Base-by-base conservation (phyloP, 106 monocot species). In the Phalaenopsis aphrodite region DNA sequence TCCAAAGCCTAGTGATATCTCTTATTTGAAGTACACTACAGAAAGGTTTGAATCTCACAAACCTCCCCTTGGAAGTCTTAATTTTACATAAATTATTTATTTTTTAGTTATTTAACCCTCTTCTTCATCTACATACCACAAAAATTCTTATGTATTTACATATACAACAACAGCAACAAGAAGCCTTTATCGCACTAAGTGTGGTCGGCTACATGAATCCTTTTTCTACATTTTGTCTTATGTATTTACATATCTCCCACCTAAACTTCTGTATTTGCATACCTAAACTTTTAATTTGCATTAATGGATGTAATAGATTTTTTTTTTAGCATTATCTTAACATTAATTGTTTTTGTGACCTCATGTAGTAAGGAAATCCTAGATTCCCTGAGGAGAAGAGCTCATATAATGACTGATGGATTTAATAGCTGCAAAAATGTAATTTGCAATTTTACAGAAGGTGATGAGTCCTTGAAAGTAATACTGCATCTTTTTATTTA, bases 401-500 rank as follows among this genome's bases (percentile, higher is more conserved):
- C 99, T 47, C 94, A 72, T 46, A 82, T 99, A 73, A 95, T 99
- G 99, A 95, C 99, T 15, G 93, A 99, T 85, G 99, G 99, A 49
- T 99, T 99, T 75, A 99, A 99, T 79, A 99, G 93, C 80, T 99
- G 99, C 88, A 93, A 80, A 88, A 99, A 99, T 81, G 95, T 99
- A 1, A 87, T 93, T 72, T 99, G 99, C 80, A 95, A 99, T 76
- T 99, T 93, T 78, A 99, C 99, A 12, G 93, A 99, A 87, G 99
- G 99, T 95, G 83, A 81, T 74, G 21, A 76, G 10, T 49, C 9
- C 41, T 74, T n/a, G 9, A 19, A 18, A 69, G 5, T 39, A 69
- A 15, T 69, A 23, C 14, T 69, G 15, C 69, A 69, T 37, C 12
- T 71, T 21, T 4, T 52, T 45, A 45, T 3, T 6, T 45, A 6